Conservation (phyloP, 495 filamentous ascomycete genomes). For the Beverwykella pulmonaria region DNA sequence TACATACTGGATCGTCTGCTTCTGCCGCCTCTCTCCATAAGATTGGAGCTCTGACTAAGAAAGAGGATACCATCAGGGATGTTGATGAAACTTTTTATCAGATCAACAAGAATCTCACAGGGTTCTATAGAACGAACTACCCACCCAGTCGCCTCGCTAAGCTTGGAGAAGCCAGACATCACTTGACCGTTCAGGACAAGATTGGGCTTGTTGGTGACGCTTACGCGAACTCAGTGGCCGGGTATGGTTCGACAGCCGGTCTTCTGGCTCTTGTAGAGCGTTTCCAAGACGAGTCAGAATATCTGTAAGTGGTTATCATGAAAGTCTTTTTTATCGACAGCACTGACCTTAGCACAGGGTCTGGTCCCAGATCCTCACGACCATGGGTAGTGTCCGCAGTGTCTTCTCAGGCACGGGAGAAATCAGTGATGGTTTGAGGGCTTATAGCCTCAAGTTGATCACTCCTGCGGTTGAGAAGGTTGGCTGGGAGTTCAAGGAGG, state of each 20-base stretch:
- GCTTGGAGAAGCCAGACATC: conserved; percentile 72
- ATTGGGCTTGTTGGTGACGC: conserved; percentile 89
- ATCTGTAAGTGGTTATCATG: conserved; percentile 60
- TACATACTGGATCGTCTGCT: conserved; percentile 60
- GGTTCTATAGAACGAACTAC: conserved; percentile 93
- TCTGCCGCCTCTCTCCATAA: conserved; percentile 56
- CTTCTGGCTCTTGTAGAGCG: conserved; percentile 79
- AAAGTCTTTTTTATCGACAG: neutral
- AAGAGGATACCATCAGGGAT: conserved; percentile 70
- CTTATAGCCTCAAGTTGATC: conserved; percentile 72
- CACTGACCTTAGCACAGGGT: conserved; percentile 49
- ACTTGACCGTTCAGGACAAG: conserved; percentile 81
- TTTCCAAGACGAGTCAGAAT: conserved; percentile 77
- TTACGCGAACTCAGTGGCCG: conserved; percentile 85
- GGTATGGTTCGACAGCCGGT: conserved; percentile 75
- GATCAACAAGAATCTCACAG: conserved; percentile 82
- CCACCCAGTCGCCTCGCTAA: conserved; percentile 74
- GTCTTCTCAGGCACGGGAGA: conserved; percentile 63
- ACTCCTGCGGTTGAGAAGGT: conserved; percentile 71
- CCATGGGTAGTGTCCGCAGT: conserved; percentile 65
- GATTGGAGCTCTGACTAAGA: conserved; percentile 69
- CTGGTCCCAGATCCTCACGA: conserved; percentile 79
- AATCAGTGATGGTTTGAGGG: conserved; percentile 67
- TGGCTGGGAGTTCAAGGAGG: conserved; percentile 77
- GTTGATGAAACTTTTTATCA: conserved; percentile 86